A percentile compares a stretch with the other conserved stretches of the same genome.
phyloP scores from a whole-genome alignment of 257 asterid species.

The Euphrasia confusa region DNA sequence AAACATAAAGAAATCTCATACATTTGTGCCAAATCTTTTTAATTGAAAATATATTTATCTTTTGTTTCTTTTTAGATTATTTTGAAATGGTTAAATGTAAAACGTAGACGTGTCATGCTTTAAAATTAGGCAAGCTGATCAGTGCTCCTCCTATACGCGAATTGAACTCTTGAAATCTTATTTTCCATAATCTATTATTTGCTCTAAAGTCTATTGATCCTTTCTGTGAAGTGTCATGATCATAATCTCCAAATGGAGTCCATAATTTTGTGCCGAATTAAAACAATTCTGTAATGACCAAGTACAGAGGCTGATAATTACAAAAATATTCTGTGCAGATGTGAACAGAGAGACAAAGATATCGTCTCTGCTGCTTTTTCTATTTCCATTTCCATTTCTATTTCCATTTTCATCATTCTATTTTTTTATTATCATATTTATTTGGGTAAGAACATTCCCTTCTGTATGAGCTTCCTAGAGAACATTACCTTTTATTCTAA shows the following conservation, averaged over 20 bases:
- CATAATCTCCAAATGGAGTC: not conserved
- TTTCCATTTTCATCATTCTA: not conserved
- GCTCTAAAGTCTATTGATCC: not conserved
- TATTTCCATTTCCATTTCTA: not conserved
- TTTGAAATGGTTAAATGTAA: too few species aligned
- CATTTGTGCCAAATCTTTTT: too few species aligned
- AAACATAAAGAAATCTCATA: too few species aligned
- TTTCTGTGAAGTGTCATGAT: not conserved
- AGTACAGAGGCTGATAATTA: not conserved
- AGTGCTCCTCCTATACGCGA: too few species aligned
- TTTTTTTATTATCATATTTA: not conserved
- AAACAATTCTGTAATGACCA: not conserved
- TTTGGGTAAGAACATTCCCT: not conserved
- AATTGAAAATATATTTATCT: too few species aligned
- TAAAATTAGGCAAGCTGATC: too few species aligned
- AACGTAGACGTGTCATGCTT: too few species aligned
- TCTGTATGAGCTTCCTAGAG: not conserved
- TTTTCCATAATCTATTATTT: too few species aligned
- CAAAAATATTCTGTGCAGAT: not conserved
- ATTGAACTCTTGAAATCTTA: too few species aligned
- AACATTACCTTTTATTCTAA: not conserved
- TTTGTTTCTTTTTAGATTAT: too few species aligned
- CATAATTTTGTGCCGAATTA: not conserved
- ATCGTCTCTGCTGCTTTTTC: not conserved
- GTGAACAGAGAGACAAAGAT: not conserved